Evolutionary conservation across 768 basidiomycete genomes (phyloP).

Genomic region (Rhodocollybia butyracea): DNA sequence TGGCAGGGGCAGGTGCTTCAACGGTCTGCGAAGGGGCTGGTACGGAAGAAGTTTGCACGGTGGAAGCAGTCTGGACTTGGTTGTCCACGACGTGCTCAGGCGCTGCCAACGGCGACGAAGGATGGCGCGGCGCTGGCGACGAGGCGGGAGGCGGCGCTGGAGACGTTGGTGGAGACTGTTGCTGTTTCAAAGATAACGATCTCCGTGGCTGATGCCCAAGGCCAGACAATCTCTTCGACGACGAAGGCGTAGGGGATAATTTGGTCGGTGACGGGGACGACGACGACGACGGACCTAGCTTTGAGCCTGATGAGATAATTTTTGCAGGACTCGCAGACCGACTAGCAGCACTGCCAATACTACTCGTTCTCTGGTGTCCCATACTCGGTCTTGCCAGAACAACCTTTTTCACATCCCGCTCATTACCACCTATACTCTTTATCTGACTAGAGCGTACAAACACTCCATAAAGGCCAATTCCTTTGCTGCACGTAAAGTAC

Average conservation of each 20-base stretch:
- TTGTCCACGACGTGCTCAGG: too few species aligned
- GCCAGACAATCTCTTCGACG: not conserved
- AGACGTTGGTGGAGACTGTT: constrained; percentile 38
- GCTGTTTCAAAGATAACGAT: constrained; percentile 43
- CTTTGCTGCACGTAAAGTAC: constrained; percentile 76
- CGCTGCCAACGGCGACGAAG: constrained; percentile 32
- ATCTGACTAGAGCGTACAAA: constrained; percentile 89
- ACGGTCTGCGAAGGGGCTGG: not conserved
- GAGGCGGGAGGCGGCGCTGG: constrained; percentile 31
- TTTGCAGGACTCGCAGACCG: constrained; percentile 67
- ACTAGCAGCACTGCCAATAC: constrained; percentile 35
- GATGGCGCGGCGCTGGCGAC: constrained; percentile 23
- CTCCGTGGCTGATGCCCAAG: constrained; percentile 38
- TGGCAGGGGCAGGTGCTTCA: not conserved
- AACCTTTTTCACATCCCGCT: constrained; percentile 27
- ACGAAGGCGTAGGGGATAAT: constrained; percentile 33
- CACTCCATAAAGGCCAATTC: constrained; percentile 69
- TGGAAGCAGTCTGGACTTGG: constrained; percentile 7
- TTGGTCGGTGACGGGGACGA: constrained; percentile 54
- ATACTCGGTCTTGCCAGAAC: not conserved
- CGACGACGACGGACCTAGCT: constrained; percentile 34
- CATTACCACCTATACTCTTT: constrained; percentile 51
- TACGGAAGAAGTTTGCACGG: constrained; percentile 14
- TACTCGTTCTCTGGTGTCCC: constrained; percentile 56
- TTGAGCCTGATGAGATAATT: too few species aligned